Conservation (phyloP, 2,329 filamentous ascomycete species). For the Nemania abortiva region DNA sequence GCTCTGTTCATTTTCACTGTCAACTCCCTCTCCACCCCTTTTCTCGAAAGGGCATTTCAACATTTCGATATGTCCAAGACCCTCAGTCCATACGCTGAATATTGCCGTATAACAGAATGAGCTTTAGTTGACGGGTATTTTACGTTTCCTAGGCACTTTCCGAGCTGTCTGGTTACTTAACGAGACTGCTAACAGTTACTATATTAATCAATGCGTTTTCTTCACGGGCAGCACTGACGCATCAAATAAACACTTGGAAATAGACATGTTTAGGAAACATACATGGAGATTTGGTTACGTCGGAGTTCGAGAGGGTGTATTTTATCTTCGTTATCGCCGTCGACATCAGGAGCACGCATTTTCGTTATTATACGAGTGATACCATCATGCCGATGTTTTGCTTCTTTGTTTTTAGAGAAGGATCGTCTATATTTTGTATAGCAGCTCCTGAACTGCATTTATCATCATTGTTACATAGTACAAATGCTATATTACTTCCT, state of each 20-base stretch:
- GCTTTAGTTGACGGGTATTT: slow-evolving; percentile 42
- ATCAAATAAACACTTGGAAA: background rate
- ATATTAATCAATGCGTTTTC: background rate
- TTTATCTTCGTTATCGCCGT: slow-evolving; percentile 8
- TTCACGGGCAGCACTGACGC: background rate
- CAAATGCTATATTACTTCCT: background rate
- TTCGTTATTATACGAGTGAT: slow-evolving; percentile 46
- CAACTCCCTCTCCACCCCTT: background rate
- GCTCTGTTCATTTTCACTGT: background rate
- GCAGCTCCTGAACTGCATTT: background rate
- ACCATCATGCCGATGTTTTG: slow-evolving; percentile 35
- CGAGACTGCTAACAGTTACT: slow-evolving; percentile 3
- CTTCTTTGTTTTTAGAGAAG: slow-evolving; percentile 8
- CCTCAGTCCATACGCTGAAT: slow-evolving; percentile 30
- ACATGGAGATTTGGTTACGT: background rate
- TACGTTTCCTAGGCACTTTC: slow-evolving; percentile 42
- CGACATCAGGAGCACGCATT: slow-evolving; percentile 30
- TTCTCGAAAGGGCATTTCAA: background rate
- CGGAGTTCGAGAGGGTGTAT: slow-evolving; percentile 14
- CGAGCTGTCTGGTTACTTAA: slow-evolving; percentile 47
- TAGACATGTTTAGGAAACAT: background rate
- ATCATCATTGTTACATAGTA: background rate
- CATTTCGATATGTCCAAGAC: background rate
- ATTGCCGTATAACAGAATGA: slow-evolving; percentile 23
- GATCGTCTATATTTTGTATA: background rate